These are phyloP conservation scores for Gossypium herbaceum DNA, from an alignment of 345 rosid genomes.

Conservation along the genomic window DNA sequence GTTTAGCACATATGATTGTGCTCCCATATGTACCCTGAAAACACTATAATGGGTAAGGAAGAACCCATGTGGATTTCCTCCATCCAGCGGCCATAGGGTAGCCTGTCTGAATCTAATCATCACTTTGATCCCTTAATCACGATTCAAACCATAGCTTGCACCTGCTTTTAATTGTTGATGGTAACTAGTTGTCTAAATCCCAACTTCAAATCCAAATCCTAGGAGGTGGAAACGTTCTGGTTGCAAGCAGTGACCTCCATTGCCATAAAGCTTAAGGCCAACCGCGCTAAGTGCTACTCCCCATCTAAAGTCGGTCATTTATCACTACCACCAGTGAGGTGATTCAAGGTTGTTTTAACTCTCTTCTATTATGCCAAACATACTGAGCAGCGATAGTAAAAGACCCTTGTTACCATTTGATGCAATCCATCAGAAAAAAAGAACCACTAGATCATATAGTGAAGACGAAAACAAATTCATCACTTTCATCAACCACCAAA, in stretches of 20 bases:
- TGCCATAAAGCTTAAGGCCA: neutral
- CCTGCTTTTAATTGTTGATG: slow-evolving; percentile 13
- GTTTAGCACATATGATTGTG: neutral
- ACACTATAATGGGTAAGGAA: slow-evolving; percentile 15
- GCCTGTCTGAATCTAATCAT: slow-evolving; percentile 28
- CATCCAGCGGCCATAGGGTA: slow-evolving; percentile 31
- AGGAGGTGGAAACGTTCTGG: neutral
- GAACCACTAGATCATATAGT: neutral
- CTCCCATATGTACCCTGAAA: slow-evolving; percentile 18
- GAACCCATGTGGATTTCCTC: slow-evolving; percentile 24
- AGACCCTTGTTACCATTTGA: neutral
- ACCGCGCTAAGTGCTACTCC: neutral
- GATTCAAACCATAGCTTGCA: slow-evolving; percentile 15
- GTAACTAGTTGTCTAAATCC: neutral
- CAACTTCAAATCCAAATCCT: neutral
- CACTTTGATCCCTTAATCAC: slow-evolving; percentile 32
- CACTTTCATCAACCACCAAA: slow-evolving; percentile 1
- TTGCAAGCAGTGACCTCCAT: slow-evolving; percentile 21
- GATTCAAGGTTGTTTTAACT: neutral
- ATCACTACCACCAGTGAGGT: neutral
- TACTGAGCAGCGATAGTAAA: neutral
- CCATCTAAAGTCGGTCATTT: slow-evolving; percentile 11
- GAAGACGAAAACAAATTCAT: neutral
- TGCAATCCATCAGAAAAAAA: neutral
- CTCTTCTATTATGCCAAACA: neutral